phyloP scores from a whole-genome alignment of 1,284 basidiomycete species.

The Porogramme epimiltina region DNA sequence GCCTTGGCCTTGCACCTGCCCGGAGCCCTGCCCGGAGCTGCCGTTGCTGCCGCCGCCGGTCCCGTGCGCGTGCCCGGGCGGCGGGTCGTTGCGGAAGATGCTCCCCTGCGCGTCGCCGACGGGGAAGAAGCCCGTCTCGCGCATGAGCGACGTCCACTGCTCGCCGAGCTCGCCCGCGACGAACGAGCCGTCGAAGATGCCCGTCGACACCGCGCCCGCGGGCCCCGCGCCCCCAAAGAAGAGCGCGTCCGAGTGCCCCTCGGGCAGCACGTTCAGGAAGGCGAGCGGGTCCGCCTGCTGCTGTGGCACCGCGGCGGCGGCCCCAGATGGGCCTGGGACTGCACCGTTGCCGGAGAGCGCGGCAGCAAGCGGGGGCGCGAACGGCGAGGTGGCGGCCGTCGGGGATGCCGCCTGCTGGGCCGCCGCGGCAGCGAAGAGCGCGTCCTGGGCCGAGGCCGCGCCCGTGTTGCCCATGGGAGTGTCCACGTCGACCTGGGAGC shows the following conservation, averaged over 20 bases:
- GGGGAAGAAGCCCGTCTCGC: slow-evolving; percentile 30
- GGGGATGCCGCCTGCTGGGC: neutral
- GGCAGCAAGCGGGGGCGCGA: slow-evolving; percentile 1
- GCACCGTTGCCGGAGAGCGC: neutral
- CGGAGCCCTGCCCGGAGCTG: neutral
- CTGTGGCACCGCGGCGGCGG: neutral
- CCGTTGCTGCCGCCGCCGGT: slow-evolving; percentile 3
- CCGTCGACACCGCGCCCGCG: slow-evolving; percentile 5
- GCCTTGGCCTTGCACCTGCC: neutral
- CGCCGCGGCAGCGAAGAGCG: too few relatives aligned
- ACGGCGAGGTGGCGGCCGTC: neutral
- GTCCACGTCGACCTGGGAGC: slow-evolving; percentile 7
- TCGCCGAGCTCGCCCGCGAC: slow-evolving; percentile 27
- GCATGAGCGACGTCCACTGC: slow-evolving; percentile 35
- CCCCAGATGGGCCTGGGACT: neutral
- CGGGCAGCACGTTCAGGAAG: slow-evolving; percentile 16
- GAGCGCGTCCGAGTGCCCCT: slow-evolving; percentile 6
- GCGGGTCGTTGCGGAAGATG: slow-evolving; percentile 5
- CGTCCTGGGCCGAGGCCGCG: slow-evolving; percentile 1
- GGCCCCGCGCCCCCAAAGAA: neutral
- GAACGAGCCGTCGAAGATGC: slow-evolving; percentile 13
- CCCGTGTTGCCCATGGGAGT: neutral
- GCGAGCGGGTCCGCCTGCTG: slow-evolving; percentile 4
- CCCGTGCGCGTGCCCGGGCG: neutral
- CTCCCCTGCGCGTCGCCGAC: slow-evolving; percentile 14